Base-by-base conservation (phyloP, 257 asterid genomes). In the Petunia secreta region DNA sequence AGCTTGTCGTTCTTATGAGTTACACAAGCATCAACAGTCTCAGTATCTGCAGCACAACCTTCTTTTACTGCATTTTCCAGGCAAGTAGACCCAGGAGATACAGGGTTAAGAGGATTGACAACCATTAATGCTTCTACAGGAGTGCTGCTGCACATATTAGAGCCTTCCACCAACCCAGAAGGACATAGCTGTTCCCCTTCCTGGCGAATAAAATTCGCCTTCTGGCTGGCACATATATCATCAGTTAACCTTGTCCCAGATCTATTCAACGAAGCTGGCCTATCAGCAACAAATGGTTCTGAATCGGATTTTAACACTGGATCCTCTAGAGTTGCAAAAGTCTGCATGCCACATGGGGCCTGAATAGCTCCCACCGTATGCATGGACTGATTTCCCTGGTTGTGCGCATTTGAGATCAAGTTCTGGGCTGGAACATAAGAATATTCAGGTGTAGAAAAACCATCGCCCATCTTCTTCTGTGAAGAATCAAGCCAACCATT, bases 401-500 rank as follows among this genome's bases (percentile, higher is more conserved):
- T 58, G 82, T 78, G 82, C 52, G 86, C 81, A 68, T 82, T 87
- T 11, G 92, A 86, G 41, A 86, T 75, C 82, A 82, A 44, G 64
- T 82, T 89, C 37, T 80, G 85, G 39, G 86, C 75, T 77, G 84
- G 94, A 77, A 82, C 84, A 85, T 85, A 87, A 65, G 91, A 63
- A 83, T 84, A 79, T 80, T 90, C 97, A 25, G 94, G 90, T 77
- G 88, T 50, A 16, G 75, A 77, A 82, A 94, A 54, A 75, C 88
- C 91, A 83, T 90, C 94, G 39, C 85, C 96, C 59, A 66, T 66
- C 25, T 78, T 34, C 81, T 87, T 88, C 78, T 88, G 97, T 8
- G 97, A 87, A 10, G 94, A 83, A 59, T 91, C 97, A 40, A 85
- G 82, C 96, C 92, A 91, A 83, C 85, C 86, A 80, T 40, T 89